These are phyloP conservation scores for Cyberlindnera xylosilytica DNA, from an alignment of 805 yeast genomes.

Conservation along the genomic window DNA sequence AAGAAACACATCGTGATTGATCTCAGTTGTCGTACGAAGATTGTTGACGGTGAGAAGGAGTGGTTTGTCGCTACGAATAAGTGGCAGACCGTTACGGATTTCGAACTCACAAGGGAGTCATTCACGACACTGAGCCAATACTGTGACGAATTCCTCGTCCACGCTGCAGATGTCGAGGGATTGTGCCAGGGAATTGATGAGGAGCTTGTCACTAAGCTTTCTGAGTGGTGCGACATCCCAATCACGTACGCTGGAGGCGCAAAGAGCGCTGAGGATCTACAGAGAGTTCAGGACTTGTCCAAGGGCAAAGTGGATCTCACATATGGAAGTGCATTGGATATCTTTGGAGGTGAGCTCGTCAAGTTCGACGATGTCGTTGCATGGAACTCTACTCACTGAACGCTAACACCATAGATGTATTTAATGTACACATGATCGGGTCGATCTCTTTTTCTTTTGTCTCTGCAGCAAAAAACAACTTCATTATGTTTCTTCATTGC, in stretches of 20 bases:
- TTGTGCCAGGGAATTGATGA: constrained; percentile 90
- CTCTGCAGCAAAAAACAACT: background rate
- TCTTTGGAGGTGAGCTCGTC: constrained; percentile 87
- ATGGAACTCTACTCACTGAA: constrained; percentile 56
- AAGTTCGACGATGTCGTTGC: constrained; percentile 67
- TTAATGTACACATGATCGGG: background rate
- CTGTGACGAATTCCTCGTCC: constrained; percentile 86
- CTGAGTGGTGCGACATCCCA: constrained; percentile 75
- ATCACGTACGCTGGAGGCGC: constrained; percentile 99
- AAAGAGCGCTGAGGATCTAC: constrained; percentile 63
- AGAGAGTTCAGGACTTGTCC: constrained; percentile 63
- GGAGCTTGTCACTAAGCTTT: constrained; percentile 64
- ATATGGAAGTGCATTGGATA: constrained; percentile 88
- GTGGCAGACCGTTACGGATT: constrained; percentile 88
- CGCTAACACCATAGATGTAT: background rate
- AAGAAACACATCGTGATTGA: constrained; percentile 74
- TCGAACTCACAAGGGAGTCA: constrained; percentile 50
- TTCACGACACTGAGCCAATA: constrained; percentile 53
- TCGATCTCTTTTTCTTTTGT: no score
- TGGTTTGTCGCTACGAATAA: constrained; percentile 99
- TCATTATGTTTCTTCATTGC: background rate
- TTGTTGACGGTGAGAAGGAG: constrained; percentile 20
- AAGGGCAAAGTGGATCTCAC: constrained; percentile 86
- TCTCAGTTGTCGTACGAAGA: constrained; percentile 70
- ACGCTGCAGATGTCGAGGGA: constrained; percentile 99